These are phyloP conservation scores for Alisma plantagoaquatica DNA, from an alignment of 106 monocot genomes.

Conservation along the genomic window DNA sequence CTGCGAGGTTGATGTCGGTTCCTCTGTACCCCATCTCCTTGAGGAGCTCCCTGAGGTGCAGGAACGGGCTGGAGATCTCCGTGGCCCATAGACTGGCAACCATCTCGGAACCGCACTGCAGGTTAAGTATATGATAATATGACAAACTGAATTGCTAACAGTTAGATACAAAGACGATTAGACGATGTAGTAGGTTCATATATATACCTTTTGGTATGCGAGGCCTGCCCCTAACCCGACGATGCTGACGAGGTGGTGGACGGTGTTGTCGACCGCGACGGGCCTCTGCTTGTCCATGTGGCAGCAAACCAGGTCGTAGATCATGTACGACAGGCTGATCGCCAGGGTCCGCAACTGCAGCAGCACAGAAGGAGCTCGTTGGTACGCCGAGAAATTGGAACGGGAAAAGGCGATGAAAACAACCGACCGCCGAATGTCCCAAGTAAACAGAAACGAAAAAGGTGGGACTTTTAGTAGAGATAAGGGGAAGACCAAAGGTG, in stretches of 20 bases:
- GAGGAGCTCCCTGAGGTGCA: conserved; percentile 56
- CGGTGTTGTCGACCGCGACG: conserved; percentile 25
- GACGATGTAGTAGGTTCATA: neutral
- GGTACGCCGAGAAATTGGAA: no score
- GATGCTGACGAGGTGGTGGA: conserved; percentile 58
- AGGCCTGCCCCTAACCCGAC: conserved; percentile 57
- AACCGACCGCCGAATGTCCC: no score
- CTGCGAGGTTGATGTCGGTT: conserved; percentile 37
- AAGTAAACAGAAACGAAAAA: no score
- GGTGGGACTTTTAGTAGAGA: no score
- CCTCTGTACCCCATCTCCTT: conserved; percentile 56
- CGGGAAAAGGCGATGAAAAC: no score
- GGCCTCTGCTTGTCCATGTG: conserved; percentile 17
- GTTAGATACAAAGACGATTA: neutral
- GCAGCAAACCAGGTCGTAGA: conserved; percentile 49
- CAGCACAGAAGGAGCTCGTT: neutral
- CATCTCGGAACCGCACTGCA: conserved; percentile 58
- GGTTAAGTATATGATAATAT: neutral
- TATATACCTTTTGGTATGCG: conserved; percentile 33
- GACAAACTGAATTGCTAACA: no score
- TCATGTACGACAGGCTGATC: conserved; percentile 44
- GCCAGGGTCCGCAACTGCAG: conserved; percentile 59
- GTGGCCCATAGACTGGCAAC: conserved; percentile 46
- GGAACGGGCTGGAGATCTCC: conserved; percentile 65
- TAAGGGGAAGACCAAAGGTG: no score